A percentile compares a stretch with the other conserved stretches of the same genome.
Evolutionary conservation across 441 rosid species (phyloP).

Genomic region (Jatropha multifida): DNA sequence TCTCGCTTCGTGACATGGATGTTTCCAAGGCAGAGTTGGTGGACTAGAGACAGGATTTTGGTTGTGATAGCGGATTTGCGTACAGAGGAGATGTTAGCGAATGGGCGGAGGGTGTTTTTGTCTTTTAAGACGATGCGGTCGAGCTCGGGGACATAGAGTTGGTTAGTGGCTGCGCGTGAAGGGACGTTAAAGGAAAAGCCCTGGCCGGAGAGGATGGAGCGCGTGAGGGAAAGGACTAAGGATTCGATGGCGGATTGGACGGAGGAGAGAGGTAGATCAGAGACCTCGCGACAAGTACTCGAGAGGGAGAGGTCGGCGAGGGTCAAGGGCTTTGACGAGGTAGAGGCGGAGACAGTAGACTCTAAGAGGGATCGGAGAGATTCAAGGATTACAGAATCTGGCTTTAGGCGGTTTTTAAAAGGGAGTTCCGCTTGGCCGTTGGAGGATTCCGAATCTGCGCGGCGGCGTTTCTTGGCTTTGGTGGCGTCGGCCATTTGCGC

Average conservation of each 20-base stretch:
- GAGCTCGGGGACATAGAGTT: slow-evolving; percentile 96
- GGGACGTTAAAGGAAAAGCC: slow-evolving; percentile 92
- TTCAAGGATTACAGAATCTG: slow-evolving; percentile 61
- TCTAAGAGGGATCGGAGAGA: slow-evolving; percentile 42
- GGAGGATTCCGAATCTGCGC: slow-evolving; percentile 40
- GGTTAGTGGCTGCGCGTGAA: slow-evolving; percentile 90
- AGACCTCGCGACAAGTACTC: slow-evolving; percentile 71
- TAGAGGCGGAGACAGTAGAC: slow-evolving; percentile 37
- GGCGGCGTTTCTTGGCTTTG: slow-evolving; percentile 63
- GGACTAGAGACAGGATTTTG: slow-evolving; percentile 77
- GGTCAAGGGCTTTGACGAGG: slow-evolving; percentile 61
- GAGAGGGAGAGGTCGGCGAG: slow-evolving; percentile 83
- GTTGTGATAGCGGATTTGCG: slow-evolving; percentile 89
- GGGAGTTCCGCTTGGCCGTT: slow-evolving; percentile 48
- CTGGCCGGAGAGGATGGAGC: slow-evolving; percentile 76
- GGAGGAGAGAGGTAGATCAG: slow-evolving; percentile 80
- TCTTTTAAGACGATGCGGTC: slow-evolving; percentile 96
- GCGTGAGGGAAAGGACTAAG: slow-evolving; percentile 61
- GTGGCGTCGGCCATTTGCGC: slow-evolving; percentile 25
- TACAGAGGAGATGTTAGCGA: slow-evolving; percentile 73
- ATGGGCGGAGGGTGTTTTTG: slow-evolving; percentile 87
- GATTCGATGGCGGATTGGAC: slow-evolving; percentile 81
- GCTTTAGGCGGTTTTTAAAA: slow-evolving; percentile 63
- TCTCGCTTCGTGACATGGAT: slow-evolving; percentile 98
- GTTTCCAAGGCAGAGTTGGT: slow-evolving; percentile 74